Evolutionary conservation across 441 rosid genomes (phyloP), one percentile per base, ranked within the genome.

Genomic region (Populus hybrid): DNA sequence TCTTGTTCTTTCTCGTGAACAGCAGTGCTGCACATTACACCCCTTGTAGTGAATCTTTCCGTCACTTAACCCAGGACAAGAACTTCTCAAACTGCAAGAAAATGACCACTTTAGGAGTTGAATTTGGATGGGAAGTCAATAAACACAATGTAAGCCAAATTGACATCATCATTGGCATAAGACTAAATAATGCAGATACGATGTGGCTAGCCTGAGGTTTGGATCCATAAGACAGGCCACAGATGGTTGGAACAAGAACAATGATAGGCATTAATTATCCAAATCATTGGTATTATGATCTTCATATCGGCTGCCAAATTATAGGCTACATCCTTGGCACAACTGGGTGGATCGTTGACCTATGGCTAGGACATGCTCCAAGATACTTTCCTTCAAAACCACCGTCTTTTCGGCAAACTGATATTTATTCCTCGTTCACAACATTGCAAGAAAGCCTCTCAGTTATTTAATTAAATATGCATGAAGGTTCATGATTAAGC

Each of bases 201-300:
- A 80, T 82, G 24, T 89, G 93, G 93, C 74, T 89, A 4, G 93
- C 88, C 11, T 88, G 93, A 91, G 90, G 93, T 0, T 82, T 89
- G 10, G 86, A 89, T 69, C 92, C 92, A 0, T 3, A 12, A 7
- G 20, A 71, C 16, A 10, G 10, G 68, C 85, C 87, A 0, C 79
- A 76, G 16, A 88, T 88, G 93, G 84, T 88, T 4, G 91, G 93
- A 10, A 89, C 93, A 14, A 64, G 87, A 40, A 89, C 91, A 56
- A 74, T 89, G 16, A 83, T 89, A 11, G 91, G 85, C 56, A 69
- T 23, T 23, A 23, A 23, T 23, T 23, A 23, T 23, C 24, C 24
- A 23, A 23, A 28, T 18, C 59, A 75, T 69, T 85, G 88, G 89
- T 76, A 65, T 50, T 0, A 2, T 0, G 35, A 33, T 33, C 29